Conservation (phyloP, 2,329 filamentous ascomycete genomes). For the Colletotrichum sansevieriae region DNA sequence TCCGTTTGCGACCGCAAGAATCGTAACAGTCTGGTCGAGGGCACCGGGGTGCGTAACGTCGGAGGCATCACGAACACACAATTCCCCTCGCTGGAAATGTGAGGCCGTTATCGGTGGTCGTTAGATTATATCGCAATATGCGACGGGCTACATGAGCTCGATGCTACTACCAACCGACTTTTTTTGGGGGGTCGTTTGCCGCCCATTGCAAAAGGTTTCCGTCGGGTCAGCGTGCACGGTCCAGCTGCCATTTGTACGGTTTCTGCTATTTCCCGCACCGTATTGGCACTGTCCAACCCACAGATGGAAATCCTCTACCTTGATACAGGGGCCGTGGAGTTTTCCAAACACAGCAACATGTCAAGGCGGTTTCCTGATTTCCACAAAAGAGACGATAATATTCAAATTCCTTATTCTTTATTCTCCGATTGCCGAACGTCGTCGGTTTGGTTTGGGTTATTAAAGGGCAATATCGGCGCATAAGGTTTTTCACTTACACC, state of each 20-base stretch:
- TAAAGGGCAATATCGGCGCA: slow-evolving; percentile 6
- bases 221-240: slow-evolving; percentile 32
- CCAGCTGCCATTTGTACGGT: slow-evolving; percentile 22
- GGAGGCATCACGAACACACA: slow-evolving; percentile 52
- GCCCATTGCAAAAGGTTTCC: slow-evolving; percentile 16
- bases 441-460: slow-evolving; percentile 1
- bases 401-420: neutral
- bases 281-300: slow-evolving; percentile 19
- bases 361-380: neutral
- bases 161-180: slow-evolving; percentile 13
- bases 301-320: neutral
- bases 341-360: neutral
- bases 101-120: slow-evolving; percentile 1
- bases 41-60: slow-evolving; percentile 59
- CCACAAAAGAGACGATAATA: neutral
- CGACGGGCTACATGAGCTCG: neutral
- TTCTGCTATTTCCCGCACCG: slow-evolving; percentile 26
- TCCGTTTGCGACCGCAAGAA: slow-evolving; percentile 81
- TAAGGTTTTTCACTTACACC: slow-evolving; percentile 39
- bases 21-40: slow-evolving; percentile 72
- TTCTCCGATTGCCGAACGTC: neutral
- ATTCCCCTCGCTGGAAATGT: neutral
- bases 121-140: neutral
- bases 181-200: slow-evolving; percentile 23
- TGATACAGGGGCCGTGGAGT: neutral